These are phyloP conservation scores for Backusella morwellensis DNA, from an alignment of 192 early-diverging fungal species.

Conservation along the genomic window DNA sequence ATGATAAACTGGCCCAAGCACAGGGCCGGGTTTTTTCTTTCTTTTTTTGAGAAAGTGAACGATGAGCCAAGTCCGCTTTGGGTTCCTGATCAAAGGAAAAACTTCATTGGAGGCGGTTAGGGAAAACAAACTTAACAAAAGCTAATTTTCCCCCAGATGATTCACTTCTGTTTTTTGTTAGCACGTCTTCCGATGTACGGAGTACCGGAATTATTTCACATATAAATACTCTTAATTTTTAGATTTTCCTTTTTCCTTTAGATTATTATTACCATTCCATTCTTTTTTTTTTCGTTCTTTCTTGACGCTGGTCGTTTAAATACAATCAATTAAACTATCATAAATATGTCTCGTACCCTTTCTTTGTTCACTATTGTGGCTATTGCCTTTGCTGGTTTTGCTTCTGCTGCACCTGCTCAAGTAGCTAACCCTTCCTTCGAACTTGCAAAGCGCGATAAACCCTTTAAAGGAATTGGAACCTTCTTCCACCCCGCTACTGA, in stretches of 20 bases:
- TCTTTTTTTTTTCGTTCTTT: constrained; percentile 14
- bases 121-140: background rate
- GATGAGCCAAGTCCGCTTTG: background rate
- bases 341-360: constrained; percentile 12
- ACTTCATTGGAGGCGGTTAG: background rate
- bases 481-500: constrained; percentile 33
- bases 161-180: background rate
- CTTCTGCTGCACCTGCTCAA: constrained; percentile 9
- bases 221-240: background rate
- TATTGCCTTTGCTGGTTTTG: background rate
- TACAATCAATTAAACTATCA: background rate
- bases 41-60: background rate
- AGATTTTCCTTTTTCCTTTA: background rate
- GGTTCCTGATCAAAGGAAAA: background rate
- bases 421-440: background rate
- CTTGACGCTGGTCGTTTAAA: constrained; percentile 28
- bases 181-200: background rate
- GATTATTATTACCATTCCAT: background rate
- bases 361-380: constrained; percentile 16
- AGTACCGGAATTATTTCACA: background rate
- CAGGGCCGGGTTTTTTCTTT: background rate
- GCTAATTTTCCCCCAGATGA: background rate
- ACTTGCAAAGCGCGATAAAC: background rate
- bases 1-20: background rate
- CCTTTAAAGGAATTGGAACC: constrained; percentile 21